Conservation (phyloP, 2,329 filamentous ascomycete genomes). For the Amauroascus niger region DNA sequence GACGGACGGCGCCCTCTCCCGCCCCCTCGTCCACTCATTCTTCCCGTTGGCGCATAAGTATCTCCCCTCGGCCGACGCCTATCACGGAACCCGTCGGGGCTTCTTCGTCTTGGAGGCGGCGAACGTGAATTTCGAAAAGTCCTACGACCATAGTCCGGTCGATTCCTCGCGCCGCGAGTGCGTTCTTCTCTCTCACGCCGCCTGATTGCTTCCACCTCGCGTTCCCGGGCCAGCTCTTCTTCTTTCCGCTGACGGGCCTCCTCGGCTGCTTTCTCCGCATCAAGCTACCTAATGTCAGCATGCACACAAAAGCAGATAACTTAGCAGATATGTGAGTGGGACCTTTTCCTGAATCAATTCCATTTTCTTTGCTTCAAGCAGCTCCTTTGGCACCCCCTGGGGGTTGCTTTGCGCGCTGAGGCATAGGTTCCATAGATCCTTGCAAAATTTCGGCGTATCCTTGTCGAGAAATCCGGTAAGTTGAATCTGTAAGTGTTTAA, state of each 20-base stretch:
- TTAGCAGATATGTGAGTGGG: constrained; percentile 15
- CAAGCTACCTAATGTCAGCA: constrained; percentile 46
- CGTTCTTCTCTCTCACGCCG: constrained; percentile 43
- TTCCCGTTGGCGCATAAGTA: constrained; percentile 46
- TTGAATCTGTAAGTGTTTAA: constrained; percentile 89
- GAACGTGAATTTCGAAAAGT: constrained; percentile 43
- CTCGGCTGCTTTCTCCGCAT: constrained; percentile 72
- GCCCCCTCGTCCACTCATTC: constrained; percentile 26
- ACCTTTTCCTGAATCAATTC: constrained; percentile 95
- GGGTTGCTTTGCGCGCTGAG: constrained; percentile 81
- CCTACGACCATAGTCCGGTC: constrained; percentile 42
- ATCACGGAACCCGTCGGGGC: constrained; percentile 38
- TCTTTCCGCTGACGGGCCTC: constrained; percentile 62
- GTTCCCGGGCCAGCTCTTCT: constrained; percentile 60
- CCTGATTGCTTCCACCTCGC: constrained; percentile 58
- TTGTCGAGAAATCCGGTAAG: constrained; percentile 92
- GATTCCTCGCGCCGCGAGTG: constrained; percentile 29
- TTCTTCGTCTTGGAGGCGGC: constrained; percentile 43
- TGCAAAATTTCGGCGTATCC: constrained; percentile 79
- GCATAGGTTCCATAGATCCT: constrained; percentile 85
- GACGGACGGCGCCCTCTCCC: constrained; percentile 33
- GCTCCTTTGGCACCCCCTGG: constrained; percentile 84
- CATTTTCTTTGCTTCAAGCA: constrained; percentile 90
- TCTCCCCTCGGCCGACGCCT: constrained; percentile 45
- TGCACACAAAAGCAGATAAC: background rate